Evolutionary conservation across 1,284 basidiomycete species (phyloP).

Genomic region (Pascua sp.): DNA sequence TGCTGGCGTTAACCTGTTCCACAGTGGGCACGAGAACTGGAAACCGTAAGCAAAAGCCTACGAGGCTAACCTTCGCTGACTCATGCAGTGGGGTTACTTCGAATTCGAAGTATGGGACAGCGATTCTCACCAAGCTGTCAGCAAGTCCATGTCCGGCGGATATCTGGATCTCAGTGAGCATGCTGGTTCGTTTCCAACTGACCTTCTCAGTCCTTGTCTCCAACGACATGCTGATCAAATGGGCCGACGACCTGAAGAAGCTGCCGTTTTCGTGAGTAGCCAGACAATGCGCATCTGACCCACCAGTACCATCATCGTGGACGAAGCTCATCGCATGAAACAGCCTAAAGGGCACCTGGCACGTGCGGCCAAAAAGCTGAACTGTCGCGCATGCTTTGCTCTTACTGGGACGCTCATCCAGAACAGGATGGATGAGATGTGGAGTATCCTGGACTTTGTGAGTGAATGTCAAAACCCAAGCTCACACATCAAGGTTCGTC

Average conservation of each 20-base stretch:
- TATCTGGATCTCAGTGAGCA: slow-evolving; percentile 43
- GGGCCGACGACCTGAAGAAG: slow-evolving; percentile 31
- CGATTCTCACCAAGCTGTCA: slow-evolving; percentile 14
- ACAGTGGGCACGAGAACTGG: slow-evolving; percentile 52
- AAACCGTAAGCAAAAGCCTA: slow-evolving; percentile 35
- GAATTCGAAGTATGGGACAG: slow-evolving; percentile 34
- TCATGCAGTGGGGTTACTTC: slow-evolving; percentile 44
- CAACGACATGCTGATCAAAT: slow-evolving; percentile 27
- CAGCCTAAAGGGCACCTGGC: slow-evolving; percentile 37
- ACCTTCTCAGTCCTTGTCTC: slow-evolving; percentile 34
- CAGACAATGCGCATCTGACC: neutral
- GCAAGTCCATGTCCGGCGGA: slow-evolving; percentile 24
- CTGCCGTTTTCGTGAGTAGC: slow-evolving; percentile 39
- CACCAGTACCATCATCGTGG: slow-evolving; percentile 37
- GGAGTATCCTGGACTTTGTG: slow-evolving; percentile 52
- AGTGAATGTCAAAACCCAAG: slow-evolving; percentile 7
- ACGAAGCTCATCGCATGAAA: slow-evolving; percentile 48
- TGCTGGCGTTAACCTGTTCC: slow-evolving; percentile 14
- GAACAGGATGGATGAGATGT: slow-evolving; percentile 54
- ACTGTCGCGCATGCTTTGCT: slow-evolving; percentile 31
- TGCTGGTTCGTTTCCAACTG: neutral
- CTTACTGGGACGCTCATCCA: slow-evolving; percentile 48
- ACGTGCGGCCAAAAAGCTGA: slow-evolving; percentile 48
- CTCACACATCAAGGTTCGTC: slow-evolving; percentile 25
- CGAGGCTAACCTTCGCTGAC: neutral